Base-by-base conservation (phyloP, 129 eudicot species). In the Rutidosis leptorrhynchoides region DNA sequence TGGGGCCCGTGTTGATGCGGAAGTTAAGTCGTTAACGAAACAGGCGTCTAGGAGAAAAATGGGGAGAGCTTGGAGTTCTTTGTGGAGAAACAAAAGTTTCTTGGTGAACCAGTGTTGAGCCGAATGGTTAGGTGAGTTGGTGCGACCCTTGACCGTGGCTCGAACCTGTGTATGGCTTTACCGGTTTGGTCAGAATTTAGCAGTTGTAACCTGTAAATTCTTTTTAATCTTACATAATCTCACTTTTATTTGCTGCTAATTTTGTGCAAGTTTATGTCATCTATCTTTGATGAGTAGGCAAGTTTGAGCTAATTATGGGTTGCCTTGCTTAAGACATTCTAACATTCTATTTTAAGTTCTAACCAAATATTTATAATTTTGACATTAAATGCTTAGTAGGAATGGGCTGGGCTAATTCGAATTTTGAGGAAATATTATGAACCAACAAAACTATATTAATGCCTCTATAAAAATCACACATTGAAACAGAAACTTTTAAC, bases 1-100 rank as follows among this genome's bases (percentile, higher is more conserved):
- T 6, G 27, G 28, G 6, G 69, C 58, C 46, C 60, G 30, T 72
- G 76, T 78, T 40, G 26, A 43, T 29, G 69, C 69, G 55, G 87
- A 84, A 56, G 19, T 67, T 7, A 80, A 79, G 69, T 74, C 84
- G 0, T 65, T 90, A 17, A 54, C 69, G 55, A 90, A 90, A 73
- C 51, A 74, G 16, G 79, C 46, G 0, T 85, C 97, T 3, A 80
- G 81, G 70, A 81, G 81, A 48, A 90, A 85, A 58, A 27, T 79
- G 58, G 80, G 80, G 20, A 87, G 79, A 56, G 62, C 82, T 7
- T 87, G 73, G 82, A 81, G 88, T 81, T 90, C 83, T 68, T 90
- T 84, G 84, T 64, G 90, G 90, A 90, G 83, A 71, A 87, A 78
- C 80, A 90, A 85, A 84, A 85, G 85, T 64, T 85, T 83, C 64